Percentiles rank a stretch among this genome's conserved stretches.
phyloP scores from a whole-genome alignment of 2,329 filamentous ascomycete genomes.

The Ophiocordyceps camponoti-rufipedis region DNA sequence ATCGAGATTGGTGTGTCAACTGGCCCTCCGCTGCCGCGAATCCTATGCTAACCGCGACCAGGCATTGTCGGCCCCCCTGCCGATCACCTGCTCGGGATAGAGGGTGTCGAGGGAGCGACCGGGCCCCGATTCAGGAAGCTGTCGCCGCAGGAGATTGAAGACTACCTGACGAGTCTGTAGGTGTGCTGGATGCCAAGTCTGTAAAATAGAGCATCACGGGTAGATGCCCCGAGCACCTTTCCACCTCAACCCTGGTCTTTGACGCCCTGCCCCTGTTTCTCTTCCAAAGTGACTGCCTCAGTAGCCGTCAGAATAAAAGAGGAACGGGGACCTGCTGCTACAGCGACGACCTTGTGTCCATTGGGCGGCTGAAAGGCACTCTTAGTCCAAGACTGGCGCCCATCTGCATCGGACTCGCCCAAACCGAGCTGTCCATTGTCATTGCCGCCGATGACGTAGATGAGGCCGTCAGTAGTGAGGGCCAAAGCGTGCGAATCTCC shows the following conservation, averaged over 20 bases:
- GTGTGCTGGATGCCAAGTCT: slow-evolving; percentile 10
- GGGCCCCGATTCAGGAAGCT: slow-evolving; percentile 87
- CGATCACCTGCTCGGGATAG: slow-evolving; percentile 78
- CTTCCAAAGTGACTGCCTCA: neutral
- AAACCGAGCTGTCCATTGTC: slow-evolving; percentile 41
- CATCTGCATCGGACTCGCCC: slow-evolving; percentile 3
- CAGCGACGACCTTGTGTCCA: slow-evolving; percentile 16
- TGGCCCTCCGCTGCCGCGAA: neutral
- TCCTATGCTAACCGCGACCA: slow-evolving; percentile 19
- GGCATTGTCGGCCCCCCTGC: slow-evolving; percentile 92
- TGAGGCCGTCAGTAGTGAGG: slow-evolving; percentile 25
- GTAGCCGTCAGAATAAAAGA: slow-evolving; percentile 28
- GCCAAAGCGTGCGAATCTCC: slow-evolving; percentile 41
- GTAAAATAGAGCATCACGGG: neutral
- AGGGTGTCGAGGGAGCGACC: slow-evolving; percentile 69
- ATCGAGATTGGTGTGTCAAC: slow-evolving; percentile 73
- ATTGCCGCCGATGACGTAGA: slow-evolving; percentile 40
- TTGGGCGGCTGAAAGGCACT: slow-evolving; percentile 10
- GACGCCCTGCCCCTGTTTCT: slow-evolving; percentile 1
- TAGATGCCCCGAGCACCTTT: neutral
- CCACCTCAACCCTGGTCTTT: neutral
- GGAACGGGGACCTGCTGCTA: slow-evolving; percentile 28
- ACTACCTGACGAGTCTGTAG: slow-evolving; percentile 96
- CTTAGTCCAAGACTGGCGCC: slow-evolving; percentile 17
- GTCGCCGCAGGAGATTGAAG: slow-evolving; percentile 95